These are phyloP conservation scores for Sphagnurus paluster DNA, from an alignment of 1,284 basidiomycete species.

Conservation along the genomic window DNA sequence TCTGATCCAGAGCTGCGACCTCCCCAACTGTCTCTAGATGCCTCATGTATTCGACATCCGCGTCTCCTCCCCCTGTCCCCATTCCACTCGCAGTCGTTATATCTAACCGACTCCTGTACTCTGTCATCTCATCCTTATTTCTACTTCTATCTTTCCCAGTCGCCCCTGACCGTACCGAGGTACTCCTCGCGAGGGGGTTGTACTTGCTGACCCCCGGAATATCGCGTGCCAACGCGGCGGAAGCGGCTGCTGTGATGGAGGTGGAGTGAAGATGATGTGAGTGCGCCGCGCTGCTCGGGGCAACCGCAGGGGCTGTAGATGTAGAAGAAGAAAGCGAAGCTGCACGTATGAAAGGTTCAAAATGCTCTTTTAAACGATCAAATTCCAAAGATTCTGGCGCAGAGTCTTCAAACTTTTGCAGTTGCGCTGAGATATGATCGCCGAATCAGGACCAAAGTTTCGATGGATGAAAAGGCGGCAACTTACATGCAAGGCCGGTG, in stretches of 20 bases:
- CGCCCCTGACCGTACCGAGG: slow-evolving; percentile 31
- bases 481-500: slow-evolving; percentile 85
- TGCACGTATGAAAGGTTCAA: slow-evolving; percentile 86
- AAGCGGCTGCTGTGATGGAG: slow-evolving; percentile 83
- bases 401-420: slow-evolving; percentile 86
- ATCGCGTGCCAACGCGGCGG: slow-evolving; percentile 79
- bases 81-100: slow-evolving; percentile 51
- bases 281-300: slow-evolving; percentile 45
- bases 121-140: slow-evolving; percentile 72
- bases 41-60: slow-evolving; percentile 69
- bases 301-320: slow-evolving; percentile 40
- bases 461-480: slow-evolving; percentile 1
- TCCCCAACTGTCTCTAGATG: slow-evolving; percentile 61
- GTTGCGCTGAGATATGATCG: slow-evolving; percentile 59
- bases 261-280: slow-evolving; percentile 72
- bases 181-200: slow-evolving; percentile 59
- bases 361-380: slow-evolving; percentile 90
- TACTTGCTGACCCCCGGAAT: slow-evolving; percentile 78
- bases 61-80: slow-evolving; percentile 62
- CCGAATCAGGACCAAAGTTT: neutral
- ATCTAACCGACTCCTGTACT: slow-evolving; percentile 72
- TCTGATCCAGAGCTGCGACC: slow-evolving; percentile 73
- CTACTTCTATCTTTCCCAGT: slow-evolving; percentile 56
- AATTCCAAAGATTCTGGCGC: slow-evolving; percentile 85
- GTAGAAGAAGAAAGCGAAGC: slow-evolving; percentile 68